phyloP scores from a whole-genome alignment of 495 filamentous ascomycete species.

The Wilcoxina mikolae region DNA sequence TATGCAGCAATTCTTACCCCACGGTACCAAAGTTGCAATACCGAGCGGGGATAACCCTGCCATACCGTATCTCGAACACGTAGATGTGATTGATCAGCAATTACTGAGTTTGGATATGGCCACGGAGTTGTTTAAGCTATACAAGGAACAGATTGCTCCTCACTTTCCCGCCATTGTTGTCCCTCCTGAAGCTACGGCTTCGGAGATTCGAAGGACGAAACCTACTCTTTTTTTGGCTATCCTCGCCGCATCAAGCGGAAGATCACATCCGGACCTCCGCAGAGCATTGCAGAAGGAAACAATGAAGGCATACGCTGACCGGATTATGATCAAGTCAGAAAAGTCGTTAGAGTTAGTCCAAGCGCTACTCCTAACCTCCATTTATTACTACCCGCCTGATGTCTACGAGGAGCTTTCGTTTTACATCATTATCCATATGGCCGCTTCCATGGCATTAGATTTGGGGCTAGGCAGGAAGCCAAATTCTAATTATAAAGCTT shows the following conservation, averaged over 20 bases:
- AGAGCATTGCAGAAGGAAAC: slow-evolving; percentile 49
- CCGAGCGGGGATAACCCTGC: background rate
- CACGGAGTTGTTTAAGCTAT: slow-evolving; percentile 50
- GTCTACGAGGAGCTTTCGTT: slow-evolving; percentile 79
- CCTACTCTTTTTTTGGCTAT: slow-evolving; percentile 74
- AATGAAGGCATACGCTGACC: slow-evolving; percentile 57
- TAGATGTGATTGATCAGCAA: slow-evolving; percentile 49
- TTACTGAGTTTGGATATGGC: slow-evolving; percentile 51
- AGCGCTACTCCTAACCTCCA: slow-evolving; percentile 51
- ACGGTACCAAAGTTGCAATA: background rate
- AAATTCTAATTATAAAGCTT: too few species aligned
- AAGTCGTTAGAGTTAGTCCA: slow-evolving; percentile 83
- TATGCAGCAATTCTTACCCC: background rate
- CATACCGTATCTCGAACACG: background rate
- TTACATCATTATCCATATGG: slow-evolving; percentile 73
- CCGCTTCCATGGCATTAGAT: slow-evolving; percentile 74
- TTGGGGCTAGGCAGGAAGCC: slow-evolving; percentile 57
- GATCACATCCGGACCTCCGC: slow-evolving; percentile 46
- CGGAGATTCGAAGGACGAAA: slow-evolving; percentile 51
- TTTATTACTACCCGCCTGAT: slow-evolving; percentile 77
- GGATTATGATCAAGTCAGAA: slow-evolving; percentile 57
- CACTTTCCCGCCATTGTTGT: slow-evolving; percentile 74
- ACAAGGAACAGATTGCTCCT: slow-evolving; percentile 49
- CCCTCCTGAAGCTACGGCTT: slow-evolving; percentile 46
- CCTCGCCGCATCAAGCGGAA: slow-evolving; percentile 50